Base-by-base conservation (phyloP, 768 basidiomycete species). In the Agaricus blazei region DNA sequence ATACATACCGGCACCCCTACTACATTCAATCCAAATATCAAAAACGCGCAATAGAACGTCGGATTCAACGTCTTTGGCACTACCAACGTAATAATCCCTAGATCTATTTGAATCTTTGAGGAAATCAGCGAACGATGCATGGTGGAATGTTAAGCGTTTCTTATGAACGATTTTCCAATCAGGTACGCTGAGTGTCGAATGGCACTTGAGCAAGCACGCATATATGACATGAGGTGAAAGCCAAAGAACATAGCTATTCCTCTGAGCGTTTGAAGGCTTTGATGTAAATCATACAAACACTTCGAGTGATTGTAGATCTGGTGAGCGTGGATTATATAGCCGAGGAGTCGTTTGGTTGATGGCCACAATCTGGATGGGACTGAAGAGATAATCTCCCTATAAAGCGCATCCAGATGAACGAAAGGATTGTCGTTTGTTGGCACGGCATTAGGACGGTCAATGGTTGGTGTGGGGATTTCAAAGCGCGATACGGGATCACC, bases 91-190 rank as follows among this genome's bases (percentile, higher is more conserved):
- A 41, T 5, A 41, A 2, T 41, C 40, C 40, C 19, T 12, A 14
- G 40, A 41, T 41, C 40, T 8, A 19, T 6, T 41, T 19, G 40
- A 41, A 41, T 41, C 40, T 15, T 14, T 41, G 12, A 41, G 7
- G 12, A 14, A 41, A 15, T 41, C 40, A 19, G 40, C 40, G 75
- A 43, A 83, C 72, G 61, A 78, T 85, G 51, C 80, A 11, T 48
- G 48, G 29, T 36, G 24, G 29, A 48, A 34, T 9, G 48, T 29
- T 8, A 48, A 34, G 7, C 11, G 1, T 19, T 37, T 4, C n/a
- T n/a, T 36, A 9, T 36, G 12, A 7, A 29, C 15, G 8, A 15
- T n/a, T 31, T 19, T 23, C 3, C 29, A 27, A 15, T 12, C 24
- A 4, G n/a, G 48, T 19, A 48, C 36, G n/a, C n/a, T n/a, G 9